A percentile compares a stretch with the other conserved stretches of the same genome.
Conservation (phyloP, 2,329 filamentous ascomycete species). For the Penicillium janthinellum region DNA sequence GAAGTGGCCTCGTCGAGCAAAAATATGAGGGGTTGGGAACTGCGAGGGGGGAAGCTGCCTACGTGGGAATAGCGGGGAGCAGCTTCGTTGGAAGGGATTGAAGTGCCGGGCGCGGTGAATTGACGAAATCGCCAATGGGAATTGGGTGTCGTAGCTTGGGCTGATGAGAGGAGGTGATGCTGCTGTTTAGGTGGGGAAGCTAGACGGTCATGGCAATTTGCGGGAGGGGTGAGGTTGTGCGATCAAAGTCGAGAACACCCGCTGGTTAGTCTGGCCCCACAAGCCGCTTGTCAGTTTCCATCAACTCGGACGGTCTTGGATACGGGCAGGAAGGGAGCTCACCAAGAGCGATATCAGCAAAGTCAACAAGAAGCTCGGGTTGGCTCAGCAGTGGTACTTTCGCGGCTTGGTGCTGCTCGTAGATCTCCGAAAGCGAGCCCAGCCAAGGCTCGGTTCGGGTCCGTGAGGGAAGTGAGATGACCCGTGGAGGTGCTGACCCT, state of each 20-base stretch:
- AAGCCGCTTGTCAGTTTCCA: conserved; percentile 24
- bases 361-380: not conserved
- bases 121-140: not conserved
- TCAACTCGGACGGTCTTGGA: not conserved
- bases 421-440: conserved; percentile 2
- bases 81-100: not conserved
- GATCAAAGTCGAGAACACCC: conserved; percentile 32
- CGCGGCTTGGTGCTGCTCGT: conserved; percentile 5
- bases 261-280: conserved; percentile 27
- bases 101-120: not conserved
- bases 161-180: conserved; percentile 1
- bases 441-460: conserved; percentile 24
- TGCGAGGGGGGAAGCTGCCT: conserved; percentile 1
- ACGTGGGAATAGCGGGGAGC: conserved; percentile 1
- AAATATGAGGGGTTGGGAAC: conserved; percentile 7
- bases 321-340: not conserved
- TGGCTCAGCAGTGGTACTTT: not conserved
- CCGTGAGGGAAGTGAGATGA: conserved; percentile 29
- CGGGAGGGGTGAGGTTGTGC: conserved; percentile 37
- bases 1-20: conserved; percentile 26
- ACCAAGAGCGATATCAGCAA: conserved; percentile 8
- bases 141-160: not conserved
- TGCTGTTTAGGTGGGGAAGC: conserved; percentile 26
- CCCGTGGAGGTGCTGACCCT: not conserved
- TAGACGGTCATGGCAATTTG: conserved; percentile 36